Conservation (phyloP, 2,329 filamentous ascomycete species). For the Fusarium guadeloupense region DNA sequence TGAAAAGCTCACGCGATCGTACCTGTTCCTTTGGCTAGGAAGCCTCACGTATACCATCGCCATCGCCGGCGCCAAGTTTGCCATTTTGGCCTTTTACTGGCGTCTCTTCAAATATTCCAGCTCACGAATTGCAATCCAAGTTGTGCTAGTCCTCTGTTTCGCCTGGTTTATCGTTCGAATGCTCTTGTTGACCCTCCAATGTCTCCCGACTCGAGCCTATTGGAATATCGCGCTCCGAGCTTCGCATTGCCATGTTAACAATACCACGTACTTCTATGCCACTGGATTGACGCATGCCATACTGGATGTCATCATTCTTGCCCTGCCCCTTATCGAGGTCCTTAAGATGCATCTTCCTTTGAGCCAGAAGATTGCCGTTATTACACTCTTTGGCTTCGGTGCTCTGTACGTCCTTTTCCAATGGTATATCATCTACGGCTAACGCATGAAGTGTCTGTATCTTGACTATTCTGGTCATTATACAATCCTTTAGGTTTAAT, state of each 20-base stretch:
- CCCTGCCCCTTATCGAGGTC: conserved; percentile 45
- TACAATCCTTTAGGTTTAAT: conserved; percentile 30
- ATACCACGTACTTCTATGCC: conserved; percentile 45
- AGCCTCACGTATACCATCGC: conserved; percentile 41
- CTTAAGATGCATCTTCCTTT: conserved; percentile 41
- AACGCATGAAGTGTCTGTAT: conserved; percentile 27
- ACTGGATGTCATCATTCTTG: conserved; percentile 46
- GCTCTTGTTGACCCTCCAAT: conserved; percentile 46
- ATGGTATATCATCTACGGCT: not conserved
- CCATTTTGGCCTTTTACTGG: conserved; percentile 44
- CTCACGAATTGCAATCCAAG: conserved; percentile 42
- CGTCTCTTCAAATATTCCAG: conserved; percentile 41
- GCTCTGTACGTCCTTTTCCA: conserved; percentile 32
- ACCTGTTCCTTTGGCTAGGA: conserved; percentile 35
- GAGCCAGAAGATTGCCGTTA: conserved; percentile 43
- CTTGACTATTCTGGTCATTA: conserved; percentile 39
- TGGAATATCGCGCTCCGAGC: conserved; percentile 43
- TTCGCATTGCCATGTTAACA: conserved; percentile 43
- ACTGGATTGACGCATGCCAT: conserved; percentile 44
- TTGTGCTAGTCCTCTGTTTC: conserved; percentile 27
- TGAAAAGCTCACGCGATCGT: conserved; percentile 16
- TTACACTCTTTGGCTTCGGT: conserved; percentile 44
- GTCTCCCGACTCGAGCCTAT: conserved; percentile 46
- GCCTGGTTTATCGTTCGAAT: conserved; percentile 43
- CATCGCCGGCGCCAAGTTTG: conserved; percentile 41